Percentiles rank a stretch among this genome's conserved stretches.
Evolutionary conservation across 1,284 basidiomycete species (phyloP).

Genomic region (Trichosporon coremiiforme): DNA sequence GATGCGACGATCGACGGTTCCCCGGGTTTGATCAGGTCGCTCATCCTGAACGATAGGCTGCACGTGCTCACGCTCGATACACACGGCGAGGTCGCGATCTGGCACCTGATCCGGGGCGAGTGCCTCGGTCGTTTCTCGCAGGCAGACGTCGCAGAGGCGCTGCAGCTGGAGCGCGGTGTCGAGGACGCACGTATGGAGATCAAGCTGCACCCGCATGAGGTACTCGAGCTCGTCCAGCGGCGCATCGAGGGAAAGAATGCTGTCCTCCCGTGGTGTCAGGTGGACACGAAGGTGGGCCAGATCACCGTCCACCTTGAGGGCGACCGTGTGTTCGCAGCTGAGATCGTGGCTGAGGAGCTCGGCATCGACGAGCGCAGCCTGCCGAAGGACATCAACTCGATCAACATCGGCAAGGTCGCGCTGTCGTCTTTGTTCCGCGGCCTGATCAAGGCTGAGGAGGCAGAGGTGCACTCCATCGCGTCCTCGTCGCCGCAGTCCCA

Average conservation of each 20-base stretch:
- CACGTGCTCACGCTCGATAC: conserved; percentile 92
- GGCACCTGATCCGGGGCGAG: conserved; percentile 80
- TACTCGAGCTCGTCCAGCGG: conserved; percentile 81
- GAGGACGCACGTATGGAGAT: conserved; percentile 50
- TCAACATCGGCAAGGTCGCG: conserved; percentile 57
- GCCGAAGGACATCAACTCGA: conserved; percentile 70
- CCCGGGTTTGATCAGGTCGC: conserved; percentile 77
- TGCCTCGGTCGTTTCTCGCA: conserved; percentile 73
- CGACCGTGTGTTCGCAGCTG: conserved; percentile 80
- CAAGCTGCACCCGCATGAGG: conserved; percentile 61
- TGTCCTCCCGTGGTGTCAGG: conserved; percentile 79
- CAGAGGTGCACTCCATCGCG: conserved; percentile 35
- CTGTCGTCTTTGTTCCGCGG: conserved; percentile 53
- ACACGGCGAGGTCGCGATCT: conserved; percentile 77
- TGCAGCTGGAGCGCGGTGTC: conserved; percentile 50
- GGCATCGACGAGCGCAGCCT: conserved; percentile 65
- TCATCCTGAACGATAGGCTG: conserved; percentile 84
- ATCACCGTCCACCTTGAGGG: conserved; percentile 87
- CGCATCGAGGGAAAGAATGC: conserved; percentile 90
- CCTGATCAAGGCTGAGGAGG: conserved; percentile 55
- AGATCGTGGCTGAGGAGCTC: conserved; percentile 90
- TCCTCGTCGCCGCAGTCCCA: conserved; percentile 31
- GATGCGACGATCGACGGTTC: conserved; percentile 67
- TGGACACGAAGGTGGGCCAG: conserved; percentile 86
- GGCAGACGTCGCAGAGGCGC: conserved; percentile 66